These are phyloP conservation scores for Candida mesenterica DNA, from an alignment of 1,139 yeast genomes.

Conservation along the genomic window DNA sequence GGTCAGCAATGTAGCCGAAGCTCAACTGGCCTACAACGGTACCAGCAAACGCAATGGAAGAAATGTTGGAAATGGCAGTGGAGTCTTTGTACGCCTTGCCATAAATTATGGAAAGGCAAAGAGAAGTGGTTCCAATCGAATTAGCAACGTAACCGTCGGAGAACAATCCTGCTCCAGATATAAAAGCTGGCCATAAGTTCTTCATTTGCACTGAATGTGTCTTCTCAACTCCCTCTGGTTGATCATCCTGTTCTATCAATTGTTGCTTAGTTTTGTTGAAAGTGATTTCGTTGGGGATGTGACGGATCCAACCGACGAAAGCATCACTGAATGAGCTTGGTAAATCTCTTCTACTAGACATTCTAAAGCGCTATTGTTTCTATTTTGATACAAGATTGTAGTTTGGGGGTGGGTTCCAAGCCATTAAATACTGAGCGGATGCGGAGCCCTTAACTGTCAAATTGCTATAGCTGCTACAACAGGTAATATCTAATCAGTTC, in stretches of 20 bases:
- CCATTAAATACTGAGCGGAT: too few relatives aligned
- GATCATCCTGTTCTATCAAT: slow-evolving; percentile 16
- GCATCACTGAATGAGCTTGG: slow-evolving; percentile 44
- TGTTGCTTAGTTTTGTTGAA: slow-evolving; percentile 26
- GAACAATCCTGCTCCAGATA: slow-evolving; percentile 89
- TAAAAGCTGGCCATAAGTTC: slow-evolving; percentile 67
- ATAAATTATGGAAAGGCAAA: slow-evolving; percentile 64
- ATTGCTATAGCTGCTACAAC: too few relatives aligned
- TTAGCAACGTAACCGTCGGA: slow-evolving; percentile 90
- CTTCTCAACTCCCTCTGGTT: slow-evolving; percentile 21
- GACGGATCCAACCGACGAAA: slow-evolving; percentile 38
- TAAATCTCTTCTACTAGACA: too few relatives aligned
- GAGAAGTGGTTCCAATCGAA: slow-evolving; percentile 72
- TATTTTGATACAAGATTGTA: too few relatives aligned
- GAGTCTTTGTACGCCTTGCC: slow-evolving; percentile 61
- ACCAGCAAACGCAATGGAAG: slow-evolving; percentile 90
- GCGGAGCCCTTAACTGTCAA: too few relatives aligned
- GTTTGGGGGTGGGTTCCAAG: too few relatives aligned
- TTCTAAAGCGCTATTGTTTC: too few relatives aligned
- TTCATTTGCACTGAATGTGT: slow-evolving; percentile 15
- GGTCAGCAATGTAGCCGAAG: slow-evolving; percentile 80
- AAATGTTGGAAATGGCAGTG: slow-evolving; percentile 69
- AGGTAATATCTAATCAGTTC: too few relatives aligned
- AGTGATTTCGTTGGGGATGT: slow-evolving; percentile 37
- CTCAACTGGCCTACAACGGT: slow-evolving; percentile 82